phyloP scores from a whole-genome alignment of 2,329 filamentous ascomycete species.

The Blastomyces parvus region DNA sequence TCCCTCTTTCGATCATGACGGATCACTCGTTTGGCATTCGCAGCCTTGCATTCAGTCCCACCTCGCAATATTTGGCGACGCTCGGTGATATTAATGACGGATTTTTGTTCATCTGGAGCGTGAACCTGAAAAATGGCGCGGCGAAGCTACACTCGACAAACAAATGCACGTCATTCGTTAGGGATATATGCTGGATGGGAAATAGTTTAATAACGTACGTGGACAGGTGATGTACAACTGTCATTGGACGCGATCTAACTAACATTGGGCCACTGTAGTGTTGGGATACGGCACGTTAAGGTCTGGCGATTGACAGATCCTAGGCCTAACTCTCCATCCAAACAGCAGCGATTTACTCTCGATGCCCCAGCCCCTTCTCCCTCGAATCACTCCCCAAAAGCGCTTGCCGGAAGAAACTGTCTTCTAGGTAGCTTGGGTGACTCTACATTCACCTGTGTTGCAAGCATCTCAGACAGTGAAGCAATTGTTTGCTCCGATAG shows the following conservation, averaged over 20 bases:
- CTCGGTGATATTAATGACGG: constrained; percentile 85
- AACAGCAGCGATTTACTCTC: constrained; percentile 44
- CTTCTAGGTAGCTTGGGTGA: constrained; percentile 74
- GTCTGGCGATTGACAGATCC: constrained; percentile 77
- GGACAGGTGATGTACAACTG: background rate
- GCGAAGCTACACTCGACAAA: constrained; percentile 77
- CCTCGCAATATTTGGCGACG: constrained; percentile 78
- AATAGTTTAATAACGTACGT: constrained; percentile 63
- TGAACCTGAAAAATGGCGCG: constrained; percentile 71
- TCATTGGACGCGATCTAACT: constrained; percentile 4
- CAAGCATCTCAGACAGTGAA: constrained; percentile 59
- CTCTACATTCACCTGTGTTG: constrained; percentile 70
- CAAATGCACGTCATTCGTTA: constrained; percentile 80
- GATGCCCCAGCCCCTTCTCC: constrained; percentile 27
- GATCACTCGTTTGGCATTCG: constrained; percentile 88
- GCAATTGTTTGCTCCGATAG: constrained; percentile 78
- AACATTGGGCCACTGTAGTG: constrained; percentile 23
- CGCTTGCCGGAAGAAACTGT: constrained; percentile 77
- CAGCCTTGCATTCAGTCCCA: constrained; percentile 78
- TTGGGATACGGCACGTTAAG: constrained; percentile 86
- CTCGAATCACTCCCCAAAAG: constrained; percentile 48
- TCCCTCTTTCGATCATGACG: constrained; percentile 71
- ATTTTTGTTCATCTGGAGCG: constrained; percentile 82
- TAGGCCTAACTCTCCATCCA: constrained; percentile 51
- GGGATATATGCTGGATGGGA: constrained; percentile 85